Evolutionary conservation across 345 rosid genomes (phyloP), one percentile per base, ranked within the genome.

Genomic region (Syzygium aqueum): DNA sequence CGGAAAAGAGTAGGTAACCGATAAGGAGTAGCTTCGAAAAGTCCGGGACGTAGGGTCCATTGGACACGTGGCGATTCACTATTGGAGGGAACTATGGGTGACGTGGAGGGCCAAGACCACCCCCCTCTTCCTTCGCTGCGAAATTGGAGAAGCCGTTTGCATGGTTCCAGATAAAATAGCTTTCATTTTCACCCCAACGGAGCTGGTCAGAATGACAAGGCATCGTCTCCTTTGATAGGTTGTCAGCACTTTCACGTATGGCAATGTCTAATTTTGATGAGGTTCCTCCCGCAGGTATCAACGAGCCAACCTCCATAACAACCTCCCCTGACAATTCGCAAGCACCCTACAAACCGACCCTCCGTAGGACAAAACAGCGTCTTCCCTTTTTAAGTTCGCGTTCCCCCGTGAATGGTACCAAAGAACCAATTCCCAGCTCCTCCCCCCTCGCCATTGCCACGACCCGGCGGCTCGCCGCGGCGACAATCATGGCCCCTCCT

Each of bases 401-500:
- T 73, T 73, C 19, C 23, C 80, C 49, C 11, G 49, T 5, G 78
- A 30, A 67, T 16, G 23, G 21, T 8, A 10, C 27, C 82, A 9
- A 43, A 43, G 1, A 6, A 33, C 49, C 49, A 19, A 8, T 73
- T 25, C 49, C 4, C 37, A 37, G 27, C 49, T 5, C 82, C 27
- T 73, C 7, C 49, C 8, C 80, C 27, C 14, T 37, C 3, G 14
- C 10, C 49, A 40, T 21, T 73, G 82, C 49, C 82, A 73, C 82
- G 27, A 37, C 49, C 46, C 82, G 49, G 82, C 25, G 27, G 80
- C 73, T 61, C 3, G 82, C 46, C 49, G 49, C 25, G 82, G 49
- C 12, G 27, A 37, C 85, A 59, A 87, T 77, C 17, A 93, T 93
- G 91, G 90, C 92, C 59, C 86, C 91, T 40, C 84, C 85, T 11